Base-by-base conservation (phyloP, 192 early-diverging fungal species). In the Lobosporangium transversale region DNA sequence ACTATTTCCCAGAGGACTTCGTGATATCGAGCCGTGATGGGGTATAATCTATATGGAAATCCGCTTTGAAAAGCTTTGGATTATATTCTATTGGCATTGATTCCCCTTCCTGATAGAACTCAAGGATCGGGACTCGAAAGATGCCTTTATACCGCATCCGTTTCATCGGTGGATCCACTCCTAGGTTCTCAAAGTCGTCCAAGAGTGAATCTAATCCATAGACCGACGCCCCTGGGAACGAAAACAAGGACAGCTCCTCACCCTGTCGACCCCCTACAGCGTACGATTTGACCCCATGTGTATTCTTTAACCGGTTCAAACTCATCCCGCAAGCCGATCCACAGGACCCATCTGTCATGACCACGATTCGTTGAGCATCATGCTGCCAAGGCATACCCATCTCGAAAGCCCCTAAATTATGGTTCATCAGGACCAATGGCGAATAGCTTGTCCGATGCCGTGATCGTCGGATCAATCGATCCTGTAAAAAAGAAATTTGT, bases 271-370 rank as follows among this genome's bases (percentile, higher is more conserved):
- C 73, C 4, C 73, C 73, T 2, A 67, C 23, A 0, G 73, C 73
- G 53, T 76, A 76, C 3, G 73, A 62, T 20, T 76, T 61, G 11
- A 76, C 64, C 0, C 58, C 58, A 37, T 67, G 64, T 0, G 64
- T 66, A 27, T 76, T 76, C 53, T 76, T 76, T 36, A 76, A 59
- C 18, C 73, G 64, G 47, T 76, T 76, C 47, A 76, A 20, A 24
- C 52, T 76, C 73, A 76, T 76, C 30, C 73, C 73, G 30, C 73
- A 76, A 0, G 73, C 73, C 3, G 73, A 76, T 0, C 73, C 73
- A 62, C 73, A 76, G 12, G 47, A 14, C 0, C 73, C 73, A 36
- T 76, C 73, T 4, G 73, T 76, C 58, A 76, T 24, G 7, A 76
- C 50, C 20, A 67, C 65, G 2, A 76, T 62, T 26, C 73, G 27